These are phyloP conservation scores for Entomortierella chlamydospora DNA, from an alignment of 192 early-diverging fungal species.

Conservation along the genomic window DNA sequence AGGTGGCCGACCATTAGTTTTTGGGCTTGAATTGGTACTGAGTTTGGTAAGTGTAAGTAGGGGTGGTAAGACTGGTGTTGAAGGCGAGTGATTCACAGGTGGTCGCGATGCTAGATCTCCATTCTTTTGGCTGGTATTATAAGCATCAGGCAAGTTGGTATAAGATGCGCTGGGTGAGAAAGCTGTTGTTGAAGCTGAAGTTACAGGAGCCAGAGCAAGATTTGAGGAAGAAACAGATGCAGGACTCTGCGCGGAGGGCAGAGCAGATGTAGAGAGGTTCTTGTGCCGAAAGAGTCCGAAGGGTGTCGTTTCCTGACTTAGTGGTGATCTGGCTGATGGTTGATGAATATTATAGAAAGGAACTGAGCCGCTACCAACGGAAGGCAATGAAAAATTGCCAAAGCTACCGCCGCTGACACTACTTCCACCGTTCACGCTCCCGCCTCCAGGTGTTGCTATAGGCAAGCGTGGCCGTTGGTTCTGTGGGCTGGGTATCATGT, in stretches of 20 bases:
- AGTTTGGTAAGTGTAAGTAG: slow-evolving; percentile 35
- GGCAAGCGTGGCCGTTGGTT: slow-evolving; percentile 33
- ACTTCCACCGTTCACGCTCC: slow-evolving; percentile 8
- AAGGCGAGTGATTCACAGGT: slow-evolving; percentile 19
- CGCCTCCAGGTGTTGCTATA: slow-evolving; percentile 10
- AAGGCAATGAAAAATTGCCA: not conserved
- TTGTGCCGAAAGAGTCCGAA: slow-evolving; percentile 54
- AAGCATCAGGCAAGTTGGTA: slow-evolving; percentile 31
- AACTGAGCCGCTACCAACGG: slow-evolving; percentile 6
- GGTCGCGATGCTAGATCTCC: slow-evolving; percentile 10
- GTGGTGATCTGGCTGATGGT: slow-evolving; percentile 45
- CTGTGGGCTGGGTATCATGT: slow-evolving; percentile 43
- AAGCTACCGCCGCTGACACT: slow-evolving; percentile 7
- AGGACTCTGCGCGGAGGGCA: slow-evolving; percentile 20
- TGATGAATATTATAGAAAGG: slow-evolving; percentile 49
- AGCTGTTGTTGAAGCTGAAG: slow-evolving; percentile 13
- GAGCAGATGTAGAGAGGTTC: slow-evolving; percentile 47
- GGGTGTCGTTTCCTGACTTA: slow-evolving; percentile 51
- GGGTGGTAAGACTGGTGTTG: slow-evolving; percentile 35
- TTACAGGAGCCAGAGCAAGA: slow-evolving; percentile 21
- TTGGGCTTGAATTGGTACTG: slow-evolving; percentile 18
- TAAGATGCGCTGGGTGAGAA: slow-evolving; percentile 47
- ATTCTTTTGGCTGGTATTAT: slow-evolving; percentile 7
- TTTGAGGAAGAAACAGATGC: slow-evolving; percentile 24
- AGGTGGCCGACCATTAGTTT: slow-evolving; percentile 30